phyloP scores from a whole-genome alignment of 768 basidiomycete genomes.

The Rhizopogon vinicolor region DNA sequence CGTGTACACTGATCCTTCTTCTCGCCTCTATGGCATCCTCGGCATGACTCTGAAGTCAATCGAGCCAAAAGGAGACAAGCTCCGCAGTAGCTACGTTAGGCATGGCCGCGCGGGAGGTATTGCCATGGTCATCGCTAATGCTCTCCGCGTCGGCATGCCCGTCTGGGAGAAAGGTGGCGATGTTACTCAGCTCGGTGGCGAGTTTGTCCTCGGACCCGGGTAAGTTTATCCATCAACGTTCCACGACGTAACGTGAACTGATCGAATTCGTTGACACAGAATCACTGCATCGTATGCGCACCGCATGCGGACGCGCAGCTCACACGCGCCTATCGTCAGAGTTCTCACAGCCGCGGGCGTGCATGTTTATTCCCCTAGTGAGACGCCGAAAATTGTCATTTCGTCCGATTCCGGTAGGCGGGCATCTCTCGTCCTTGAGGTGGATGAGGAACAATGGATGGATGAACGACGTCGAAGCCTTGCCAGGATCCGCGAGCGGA shows the following conservation, averaged over 20 bases:
- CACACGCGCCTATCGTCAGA: conserved; percentile 68
- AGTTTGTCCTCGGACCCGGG: conserved; percentile 75
- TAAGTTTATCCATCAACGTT: conserved; percentile 36
- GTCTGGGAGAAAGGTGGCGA: conserved; percentile 80
- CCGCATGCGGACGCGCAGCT: conserved; percentile 75
- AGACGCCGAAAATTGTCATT: conserved; percentile 9
- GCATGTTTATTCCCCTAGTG: conserved; percentile 14
- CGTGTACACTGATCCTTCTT: conserved; percentile 76
- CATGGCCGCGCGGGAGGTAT: conserved; percentile 65
- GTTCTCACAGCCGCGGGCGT: conserved; percentile 64
- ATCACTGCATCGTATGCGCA: conserved; percentile 71
- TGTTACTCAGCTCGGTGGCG: conserved; percentile 78
- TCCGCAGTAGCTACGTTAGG: conserved; percentile 57
- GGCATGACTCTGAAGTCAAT: conserved; percentile 62
- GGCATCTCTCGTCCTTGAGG: not conserved
- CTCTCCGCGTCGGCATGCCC: conserved; percentile 72
- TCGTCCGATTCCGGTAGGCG: conserved; percentile 4
- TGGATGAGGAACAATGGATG: conserved; percentile 31
- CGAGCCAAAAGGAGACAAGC: conserved; percentile 37
- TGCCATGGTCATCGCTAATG: conserved; percentile 68
- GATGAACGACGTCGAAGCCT: conserved; percentile 29
- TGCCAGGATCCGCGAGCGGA: conserved; percentile 26
- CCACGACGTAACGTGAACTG: not conserved
- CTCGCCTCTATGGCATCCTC: conserved; percentile 63
- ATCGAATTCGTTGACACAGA: conserved; percentile 28